Conservation (phyloP, 2,329 filamentous ascomycete species). For the Xylariaceae sp. region DNA sequence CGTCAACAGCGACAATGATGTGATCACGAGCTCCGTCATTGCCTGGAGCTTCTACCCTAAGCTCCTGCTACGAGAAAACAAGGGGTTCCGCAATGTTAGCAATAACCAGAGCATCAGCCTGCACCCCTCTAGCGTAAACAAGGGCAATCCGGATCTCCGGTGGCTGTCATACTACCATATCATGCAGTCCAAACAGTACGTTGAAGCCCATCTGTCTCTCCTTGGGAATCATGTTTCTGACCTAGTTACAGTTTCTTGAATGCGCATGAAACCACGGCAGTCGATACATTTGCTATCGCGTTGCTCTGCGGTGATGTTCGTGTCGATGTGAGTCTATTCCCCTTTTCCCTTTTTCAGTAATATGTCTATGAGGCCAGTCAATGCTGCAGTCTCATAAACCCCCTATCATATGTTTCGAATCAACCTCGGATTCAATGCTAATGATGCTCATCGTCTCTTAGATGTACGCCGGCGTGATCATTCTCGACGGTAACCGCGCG, state of each 20-base stretch:
- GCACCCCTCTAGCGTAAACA: constrained; percentile 86
- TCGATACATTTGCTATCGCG: constrained; percentile 75
- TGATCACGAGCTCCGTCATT: constrained; percentile 73
- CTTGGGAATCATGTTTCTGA: constrained; percentile 21
- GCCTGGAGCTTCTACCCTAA: constrained; percentile 97
- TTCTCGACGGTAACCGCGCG: constrained; percentile 81
- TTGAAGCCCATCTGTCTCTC: constrained; percentile 19
- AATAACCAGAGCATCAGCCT: constrained; percentile 89
- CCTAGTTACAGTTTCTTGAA: constrained; percentile 62
- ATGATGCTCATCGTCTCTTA: constrained; percentile 33
- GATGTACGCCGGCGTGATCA: constrained; percentile 81
- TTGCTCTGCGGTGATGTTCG: constrained; percentile 84
- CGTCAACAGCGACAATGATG: constrained; percentile 71
- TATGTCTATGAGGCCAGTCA: too few species aligned
- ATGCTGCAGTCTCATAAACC: too few species aligned
- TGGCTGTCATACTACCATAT: constrained; percentile 97
- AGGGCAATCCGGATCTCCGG: constrained; percentile 58
- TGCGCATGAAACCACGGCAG: constrained; percentile 79
- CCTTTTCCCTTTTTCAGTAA: not conserved
- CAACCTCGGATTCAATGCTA: not conserved
- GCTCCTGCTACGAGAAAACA: constrained; percentile 72
- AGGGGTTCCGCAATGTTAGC: constrained; percentile 82
- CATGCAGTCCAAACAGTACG: constrained; percentile 81
- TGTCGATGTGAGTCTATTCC: constrained; percentile 58
- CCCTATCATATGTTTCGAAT: not conserved